Conservation (phyloP, 495 filamentous ascomycete genomes). For the Aspergillus affinis region DNA sequence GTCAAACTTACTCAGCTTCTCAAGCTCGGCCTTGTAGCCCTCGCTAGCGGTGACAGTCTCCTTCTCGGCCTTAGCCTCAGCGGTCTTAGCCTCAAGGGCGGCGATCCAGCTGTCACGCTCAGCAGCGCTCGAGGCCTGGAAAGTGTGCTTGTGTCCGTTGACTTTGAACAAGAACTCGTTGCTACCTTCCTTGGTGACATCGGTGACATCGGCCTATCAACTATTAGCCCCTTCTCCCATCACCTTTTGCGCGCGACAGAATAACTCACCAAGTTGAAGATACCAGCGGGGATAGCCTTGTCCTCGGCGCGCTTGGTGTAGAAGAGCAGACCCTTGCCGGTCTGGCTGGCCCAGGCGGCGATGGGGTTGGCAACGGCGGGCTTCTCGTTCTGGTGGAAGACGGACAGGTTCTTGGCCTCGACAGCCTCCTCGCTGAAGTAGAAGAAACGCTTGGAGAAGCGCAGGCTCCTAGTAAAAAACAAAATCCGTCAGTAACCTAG, state of each 20-base stretch:
- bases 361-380: slow-evolving; percentile 69
- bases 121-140: slow-evolving; percentile 68
- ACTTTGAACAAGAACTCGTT: slow-evolving; percentile 82
- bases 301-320: slow-evolving; percentile 82
- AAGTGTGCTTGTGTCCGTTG: slow-evolving; percentile 83
- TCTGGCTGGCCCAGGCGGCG: slow-evolving; percentile 85
- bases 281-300: slow-evolving; percentile 75
- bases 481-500: slow-evolving; percentile 18
- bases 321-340: slow-evolving; percentile 93
- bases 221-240: slow-evolving; percentile 20
- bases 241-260: not conserved
- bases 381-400: slow-evolving; percentile 87
- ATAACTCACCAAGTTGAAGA: slow-evolving; percentile 76
- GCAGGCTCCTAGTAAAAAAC: slow-evolving; percentile 50
- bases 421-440: slow-evolving; percentile 87
- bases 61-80: slow-evolving; percentile 73
- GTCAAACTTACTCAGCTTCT: slow-evolving; percentile 56
- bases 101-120: slow-evolving; percentile 93
- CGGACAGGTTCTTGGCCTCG: slow-evolving; percentile 67
- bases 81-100: slow-evolving; percentile 70
- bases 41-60: slow-evolving; percentile 67
- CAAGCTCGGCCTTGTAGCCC: slow-evolving; percentile 75
- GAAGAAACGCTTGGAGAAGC: slow-evolving; percentile 80
- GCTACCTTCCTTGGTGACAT: slow-evolving; percentile 68
- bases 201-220: slow-evolving; percentile 73